Conservation (phyloP, 257 asterid species). For the Petrea volubilis region DNA sequence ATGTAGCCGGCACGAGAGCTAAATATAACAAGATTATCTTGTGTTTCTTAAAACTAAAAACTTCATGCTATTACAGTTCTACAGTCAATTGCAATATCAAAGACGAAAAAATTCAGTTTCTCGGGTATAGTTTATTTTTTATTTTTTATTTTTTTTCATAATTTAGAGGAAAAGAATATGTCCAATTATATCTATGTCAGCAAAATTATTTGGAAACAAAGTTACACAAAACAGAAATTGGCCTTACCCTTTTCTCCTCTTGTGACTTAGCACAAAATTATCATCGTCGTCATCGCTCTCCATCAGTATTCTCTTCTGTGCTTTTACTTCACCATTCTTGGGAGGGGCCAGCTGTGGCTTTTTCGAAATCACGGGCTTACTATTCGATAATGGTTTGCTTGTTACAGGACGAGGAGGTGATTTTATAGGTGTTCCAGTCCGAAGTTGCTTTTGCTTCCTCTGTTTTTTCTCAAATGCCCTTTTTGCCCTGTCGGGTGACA, state of each 20-base stretch:
- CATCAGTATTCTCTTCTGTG: constrained; percentile 35
- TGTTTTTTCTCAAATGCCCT: constrained; percentile 63
- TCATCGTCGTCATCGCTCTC: constrained; percentile 44
- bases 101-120: background rate
- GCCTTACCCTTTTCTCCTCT: constrained; percentile 56
- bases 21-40: background rate
- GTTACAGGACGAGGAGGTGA: constrained; percentile 34
- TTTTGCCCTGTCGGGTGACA: constrained; percentile 59
- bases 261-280: constrained; percentile 51
- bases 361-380: constrained; percentile 40
- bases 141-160: background rate
- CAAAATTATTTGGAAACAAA: background rate
- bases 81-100: background rate
- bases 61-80: too few relatives aligned
- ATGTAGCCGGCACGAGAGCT: background rate
- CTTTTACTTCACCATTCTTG: constrained; percentile 48
- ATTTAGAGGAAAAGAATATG: background rate
- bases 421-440: constrained; percentile 56
- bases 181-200: background rate
- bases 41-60: too few relatives aligned
- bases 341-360: constrained; percentile 31
- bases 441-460: constrained; percentile 60
- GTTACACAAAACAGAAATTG: background rate
- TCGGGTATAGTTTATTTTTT: background rate
- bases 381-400: background rate